These are phyloP conservation scores for Anastatica hierochuntica DNA, from an alignment of 345 rosid species.

Conservation along the genomic window DNA sequence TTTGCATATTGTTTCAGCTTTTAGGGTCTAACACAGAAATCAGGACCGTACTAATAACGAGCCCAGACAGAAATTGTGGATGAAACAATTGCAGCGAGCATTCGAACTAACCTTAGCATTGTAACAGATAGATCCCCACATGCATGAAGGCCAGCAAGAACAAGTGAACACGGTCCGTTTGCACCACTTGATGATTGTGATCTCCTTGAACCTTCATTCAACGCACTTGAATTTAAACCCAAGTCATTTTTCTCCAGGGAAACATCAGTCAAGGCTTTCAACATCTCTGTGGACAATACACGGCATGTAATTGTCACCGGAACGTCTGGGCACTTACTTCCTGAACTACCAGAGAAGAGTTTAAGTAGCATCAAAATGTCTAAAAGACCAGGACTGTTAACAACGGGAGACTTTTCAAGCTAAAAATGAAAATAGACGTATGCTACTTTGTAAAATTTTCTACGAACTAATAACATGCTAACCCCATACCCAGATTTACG, in stretches of 20 bases:
- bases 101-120: slow-evolving; percentile 68
- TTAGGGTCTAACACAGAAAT: neutral
- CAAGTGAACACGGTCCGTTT: slow-evolving; percentile 35
- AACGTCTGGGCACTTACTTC: slow-evolving; percentile 35
- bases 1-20: slow-evolving; percentile 15
- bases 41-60: neutral
- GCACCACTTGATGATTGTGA: slow-evolving; percentile 19
- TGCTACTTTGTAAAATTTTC: neutral
- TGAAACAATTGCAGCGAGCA: neutral
- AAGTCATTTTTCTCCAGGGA: slow-evolving; percentile 24
- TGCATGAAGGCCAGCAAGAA: slow-evolving; percentile 95
- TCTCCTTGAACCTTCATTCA: slow-evolving; percentile 9
- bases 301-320: slow-evolving; percentile 69
- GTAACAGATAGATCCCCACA: slow-evolving; percentile 95
- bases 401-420: neutral
- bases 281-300: slow-evolving; percentile 51
- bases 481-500: slow-evolving; percentile 55
- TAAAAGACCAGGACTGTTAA: slow-evolving; percentile 8
- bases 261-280: slow-evolving; percentile 44
- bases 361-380: slow-evolving; percentile 23
- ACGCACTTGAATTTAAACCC: slow-evolving; percentile 18
- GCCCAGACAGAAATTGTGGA: neutral
- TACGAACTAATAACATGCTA: neutral
- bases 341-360: slow-evolving; percentile 50
- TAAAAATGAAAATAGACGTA: neutral